Percentiles rank a stretch among this genome's conserved stretches.
Evolutionary conservation across 495 filamentous ascomycete genomes (phyloP).

Genomic region (Penicillium flavigenum): DNA sequence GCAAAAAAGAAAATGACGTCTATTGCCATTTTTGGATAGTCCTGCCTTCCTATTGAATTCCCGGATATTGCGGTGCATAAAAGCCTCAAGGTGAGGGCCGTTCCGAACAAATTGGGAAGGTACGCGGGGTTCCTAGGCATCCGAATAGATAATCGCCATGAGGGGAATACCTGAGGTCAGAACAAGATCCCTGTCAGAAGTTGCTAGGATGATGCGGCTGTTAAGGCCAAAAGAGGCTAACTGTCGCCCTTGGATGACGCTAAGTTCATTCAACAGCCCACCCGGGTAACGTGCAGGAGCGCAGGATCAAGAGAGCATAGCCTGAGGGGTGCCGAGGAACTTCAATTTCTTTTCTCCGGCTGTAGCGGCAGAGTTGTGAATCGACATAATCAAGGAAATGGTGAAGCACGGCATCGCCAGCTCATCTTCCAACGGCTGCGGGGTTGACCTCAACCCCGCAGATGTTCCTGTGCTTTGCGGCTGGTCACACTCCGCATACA

Average conservation of each 20-base stretch:
- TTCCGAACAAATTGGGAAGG: neutral
- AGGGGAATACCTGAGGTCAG: slow-evolving; percentile 8
- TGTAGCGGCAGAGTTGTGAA: slow-evolving; percentile 15
- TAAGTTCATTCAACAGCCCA: slow-evolving; percentile 1
- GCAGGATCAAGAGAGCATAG: neutral
- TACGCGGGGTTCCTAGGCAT: neutral
- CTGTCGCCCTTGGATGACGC: neutral
- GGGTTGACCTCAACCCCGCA: slow-evolving; percentile 27
- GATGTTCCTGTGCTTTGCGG: slow-evolving; percentile 6
- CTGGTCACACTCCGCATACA: neutral
- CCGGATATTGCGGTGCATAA: neutral
- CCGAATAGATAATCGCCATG: neutral
- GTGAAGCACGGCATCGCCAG: slow-evolving; percentile 27
- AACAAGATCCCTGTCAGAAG: slow-evolving; percentile 1
- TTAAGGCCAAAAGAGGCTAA: neutral
- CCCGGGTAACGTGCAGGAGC: slow-evolving; percentile 11
- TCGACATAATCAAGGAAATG: slow-evolving; percentile 24
- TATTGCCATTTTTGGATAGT: neutral
- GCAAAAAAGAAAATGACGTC: neutral
- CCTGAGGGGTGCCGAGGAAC: slow-evolving; percentile 9
- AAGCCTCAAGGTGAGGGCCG: neutral
- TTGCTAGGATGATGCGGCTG: slow-evolving; percentile 7
- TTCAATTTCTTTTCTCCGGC: slow-evolving; percentile 7
- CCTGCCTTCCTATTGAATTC: neutral
- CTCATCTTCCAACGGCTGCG: slow-evolving; percentile 30